Evolutionary conservation across 2,329 filamentous ascomycete species (phyloP).

Genomic region (Dactylellina cionopaga): DNA sequence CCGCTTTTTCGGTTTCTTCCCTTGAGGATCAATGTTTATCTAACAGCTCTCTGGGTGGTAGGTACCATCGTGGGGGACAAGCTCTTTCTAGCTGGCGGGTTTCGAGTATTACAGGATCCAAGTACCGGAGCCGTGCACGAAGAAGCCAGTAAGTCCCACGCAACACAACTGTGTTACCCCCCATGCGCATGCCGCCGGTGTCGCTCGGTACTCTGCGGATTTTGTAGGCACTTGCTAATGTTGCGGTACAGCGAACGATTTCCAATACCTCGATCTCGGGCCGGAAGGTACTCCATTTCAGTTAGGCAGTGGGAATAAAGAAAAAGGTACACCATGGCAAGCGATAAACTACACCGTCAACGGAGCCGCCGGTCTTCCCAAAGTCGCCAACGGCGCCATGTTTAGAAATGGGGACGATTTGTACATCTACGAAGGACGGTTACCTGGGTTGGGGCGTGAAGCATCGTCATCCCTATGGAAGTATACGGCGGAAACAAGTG

Average conservation of each 20-base stretch:
- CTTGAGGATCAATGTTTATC: neutral
- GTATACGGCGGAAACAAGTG: slow-evolving; percentile 29
- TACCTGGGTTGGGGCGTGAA: slow-evolving; percentile 38
- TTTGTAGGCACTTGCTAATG: slow-evolving; percentile 3
- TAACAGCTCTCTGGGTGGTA: slow-evolving; percentile 1
- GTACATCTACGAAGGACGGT: slow-evolving; percentile 46
- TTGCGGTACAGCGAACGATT: slow-evolving; percentile 34
- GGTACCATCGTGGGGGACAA: slow-evolving; percentile 38
- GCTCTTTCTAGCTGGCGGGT: slow-evolving; percentile 42
- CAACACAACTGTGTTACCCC: slow-evolving; percentile 23
- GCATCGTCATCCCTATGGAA: slow-evolving; percentile 49
- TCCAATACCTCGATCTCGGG: slow-evolving; percentile 41
- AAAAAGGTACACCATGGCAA: slow-evolving; percentile 26
- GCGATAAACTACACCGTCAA: slow-evolving; percentile 48
- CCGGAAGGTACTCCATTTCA: slow-evolving; percentile 23
- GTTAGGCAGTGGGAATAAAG: neutral
- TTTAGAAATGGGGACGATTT: slow-evolving; percentile 39
- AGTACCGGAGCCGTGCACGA: slow-evolving; percentile 15
- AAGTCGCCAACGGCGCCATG: slow-evolving; percentile 46
- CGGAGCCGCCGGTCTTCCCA: slow-evolving; percentile 38
- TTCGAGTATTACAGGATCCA: slow-evolving; percentile 37
- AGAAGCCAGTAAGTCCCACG: slow-evolving; percentile 22
- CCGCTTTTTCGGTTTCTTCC: neutral
- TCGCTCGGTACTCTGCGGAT: neutral
- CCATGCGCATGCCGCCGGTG: neutral